These are phyloP conservation scores for Mitragyna speciosa DNA, from an alignment of 257 asterid genomes.

Conservation along the genomic window DNA sequence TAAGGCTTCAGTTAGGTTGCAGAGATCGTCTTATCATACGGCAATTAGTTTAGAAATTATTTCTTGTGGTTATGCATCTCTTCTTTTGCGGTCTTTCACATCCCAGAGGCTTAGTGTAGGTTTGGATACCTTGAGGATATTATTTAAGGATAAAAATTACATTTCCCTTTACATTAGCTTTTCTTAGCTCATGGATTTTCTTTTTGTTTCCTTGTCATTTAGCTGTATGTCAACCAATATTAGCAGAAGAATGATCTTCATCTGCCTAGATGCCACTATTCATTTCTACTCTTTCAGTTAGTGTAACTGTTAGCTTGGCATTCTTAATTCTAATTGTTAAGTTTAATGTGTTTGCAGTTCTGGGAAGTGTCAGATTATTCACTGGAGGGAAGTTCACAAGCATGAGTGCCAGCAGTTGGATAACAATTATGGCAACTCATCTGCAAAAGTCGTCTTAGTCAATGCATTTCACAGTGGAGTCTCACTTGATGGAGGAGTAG, in stretches of 20 bases:
- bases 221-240: background rate
- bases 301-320: background rate
- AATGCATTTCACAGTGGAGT: slow-evolving; percentile 36
- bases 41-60: too few species aligned
- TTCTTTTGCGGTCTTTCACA: too few species aligned
- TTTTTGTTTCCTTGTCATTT: background rate
- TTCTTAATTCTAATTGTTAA: slow-evolving; percentile 9
- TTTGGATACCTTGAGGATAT: too few species aligned
- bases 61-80: too few species aligned
- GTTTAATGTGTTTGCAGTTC: slow-evolving; percentile 52
- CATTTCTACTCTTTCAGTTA: too few species aligned
- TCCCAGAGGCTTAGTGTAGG: too few species aligned
- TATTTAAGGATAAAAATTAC: too few species aligned
- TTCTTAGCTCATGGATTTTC: background rate
- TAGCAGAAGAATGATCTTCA: background rate
- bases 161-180: background rate
- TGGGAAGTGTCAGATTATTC: slow-evolving; percentile 82
- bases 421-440: slow-evolving; percentile 35
- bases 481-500: slow-evolving; percentile 32
- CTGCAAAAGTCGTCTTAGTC: slow-evolving; percentile 24
- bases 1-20: too few species aligned
- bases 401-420: slow-evolving; percentile 72
- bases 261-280: background rate
- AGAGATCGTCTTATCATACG: too few species aligned
- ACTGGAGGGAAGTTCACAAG: slow-evolving; percentile 90